Evolutionary conservation across 352 stramenopile species (phyloP).

Genomic region (Globisporangium okanoganense): DNA sequence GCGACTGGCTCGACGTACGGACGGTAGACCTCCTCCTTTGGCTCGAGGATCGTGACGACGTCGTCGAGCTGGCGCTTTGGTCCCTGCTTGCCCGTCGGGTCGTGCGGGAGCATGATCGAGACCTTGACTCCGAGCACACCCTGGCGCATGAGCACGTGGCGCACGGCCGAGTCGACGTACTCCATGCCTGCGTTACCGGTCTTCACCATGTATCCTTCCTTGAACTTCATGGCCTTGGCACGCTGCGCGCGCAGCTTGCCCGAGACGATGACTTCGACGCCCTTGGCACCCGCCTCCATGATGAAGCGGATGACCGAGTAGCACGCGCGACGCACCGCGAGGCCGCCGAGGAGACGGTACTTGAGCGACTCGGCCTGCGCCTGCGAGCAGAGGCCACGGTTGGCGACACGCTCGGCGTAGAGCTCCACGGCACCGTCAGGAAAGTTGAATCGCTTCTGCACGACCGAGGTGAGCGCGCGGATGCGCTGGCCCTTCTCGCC

Average conservation of each 20-base stretch:
- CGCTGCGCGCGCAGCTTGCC: slow-evolving; percentile 99
- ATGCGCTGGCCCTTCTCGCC: slow-evolving; percentile 99
- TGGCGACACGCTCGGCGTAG: slow-evolving; percentile 98
- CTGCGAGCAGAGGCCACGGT: slow-evolving; percentile 98
- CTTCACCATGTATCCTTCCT: slow-evolving; percentile 99
- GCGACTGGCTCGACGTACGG: slow-evolving; percentile 77
- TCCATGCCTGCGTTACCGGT: slow-evolving; percentile 97
- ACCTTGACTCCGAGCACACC: slow-evolving; percentile 99
- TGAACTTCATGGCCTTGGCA: slow-evolving; percentile 99
- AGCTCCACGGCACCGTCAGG: slow-evolving; percentile 94
- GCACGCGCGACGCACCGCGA: slow-evolving; percentile 97
- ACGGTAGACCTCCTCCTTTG: slow-evolving; percentile 94
- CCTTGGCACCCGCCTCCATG: slow-evolving; percentile 99
- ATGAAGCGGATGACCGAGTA: slow-evolving; percentile 99
- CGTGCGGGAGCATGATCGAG: slow-evolving; percentile 98
- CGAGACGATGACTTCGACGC: slow-evolving; percentile 98
- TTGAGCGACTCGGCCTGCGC: slow-evolving; percentile 99
- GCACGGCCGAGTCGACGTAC: slow-evolving; percentile 98
- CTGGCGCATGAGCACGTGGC: slow-evolving; percentile 99
- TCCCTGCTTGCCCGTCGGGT: slow-evolving; percentile 96
- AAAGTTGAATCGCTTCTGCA: slow-evolving; percentile 99
- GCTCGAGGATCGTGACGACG: slow-evolving; percentile 98
- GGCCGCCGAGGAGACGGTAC: slow-evolving; percentile 98
- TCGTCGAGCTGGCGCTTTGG: slow-evolving; percentile 98
- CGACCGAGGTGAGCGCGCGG: slow-evolving; percentile 97